A percentile compares a stretch with the other conserved stretches of the same genome.
These are phyloP conservation scores for Triticum urartu DNA, from an alignment of 176 grass and related monocot species.

Conservation along the genomic window DNA sequence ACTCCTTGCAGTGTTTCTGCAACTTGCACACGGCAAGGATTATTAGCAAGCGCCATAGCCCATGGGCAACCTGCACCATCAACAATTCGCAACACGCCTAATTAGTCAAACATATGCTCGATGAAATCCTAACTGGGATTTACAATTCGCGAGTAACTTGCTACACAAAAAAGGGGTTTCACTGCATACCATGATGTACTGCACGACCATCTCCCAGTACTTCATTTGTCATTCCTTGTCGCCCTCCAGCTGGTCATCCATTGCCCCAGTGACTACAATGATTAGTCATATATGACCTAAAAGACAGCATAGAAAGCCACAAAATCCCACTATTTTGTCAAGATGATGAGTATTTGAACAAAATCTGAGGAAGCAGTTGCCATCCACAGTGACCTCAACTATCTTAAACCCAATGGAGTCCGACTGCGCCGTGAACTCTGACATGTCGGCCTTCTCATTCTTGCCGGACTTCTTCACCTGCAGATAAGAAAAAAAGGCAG, in stretches of 20 bases:
- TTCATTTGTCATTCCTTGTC: constrained; percentile 74
- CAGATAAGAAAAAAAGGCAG: no score
- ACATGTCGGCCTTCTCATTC: constrained; percentile 38
- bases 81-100: neutral
- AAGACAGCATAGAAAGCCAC: constrained; percentile 4
- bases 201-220: constrained; percentile 81
- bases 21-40: constrained; percentile 17
- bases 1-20: constrained; percentile 62
- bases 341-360: neutral
- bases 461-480: no score
- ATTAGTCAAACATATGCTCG: neutral
- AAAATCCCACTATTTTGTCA: neutral
- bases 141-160: neutral
- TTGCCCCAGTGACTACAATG: constrained; percentile 63
- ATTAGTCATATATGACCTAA: constrained; percentile 44
- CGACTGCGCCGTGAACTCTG: neutral
- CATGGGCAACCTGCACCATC: neutral
- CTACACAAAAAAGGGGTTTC: neutral
- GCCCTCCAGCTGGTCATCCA: constrained; percentile 87
- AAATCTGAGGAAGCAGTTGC: constrained; percentile 97
- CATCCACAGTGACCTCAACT: constrained; percentile 29
- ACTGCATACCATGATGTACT: constrained; percentile 67
- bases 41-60: constrained; percentile 4
- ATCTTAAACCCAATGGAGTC: no score
- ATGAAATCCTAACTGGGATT: neutral